phyloP scores from a whole-genome alignment of 306 rosid species.

The Dryas alaskensis region DNA sequence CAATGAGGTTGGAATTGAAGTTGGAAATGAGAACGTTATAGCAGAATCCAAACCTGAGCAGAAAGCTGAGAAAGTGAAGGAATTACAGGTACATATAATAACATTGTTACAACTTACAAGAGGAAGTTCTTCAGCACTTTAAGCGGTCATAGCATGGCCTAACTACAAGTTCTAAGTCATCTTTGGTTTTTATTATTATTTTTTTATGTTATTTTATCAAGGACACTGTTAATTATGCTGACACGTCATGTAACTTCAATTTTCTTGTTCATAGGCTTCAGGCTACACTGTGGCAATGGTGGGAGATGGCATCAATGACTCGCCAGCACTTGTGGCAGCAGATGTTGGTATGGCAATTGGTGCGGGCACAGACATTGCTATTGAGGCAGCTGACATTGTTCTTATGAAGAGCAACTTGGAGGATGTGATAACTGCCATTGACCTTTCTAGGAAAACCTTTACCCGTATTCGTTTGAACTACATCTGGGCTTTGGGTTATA shows the following conservation, averaged over 20 bases:
- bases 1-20: conserved; percentile 66
- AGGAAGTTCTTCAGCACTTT: neutral
- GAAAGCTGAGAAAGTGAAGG: conserved; percentile 59
- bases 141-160: no score
- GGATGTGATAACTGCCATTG: conserved; percentile 63
- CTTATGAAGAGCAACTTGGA: conserved; percentile 72
- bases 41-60: conserved; percentile 66
- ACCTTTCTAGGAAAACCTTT: conserved; percentile 63
- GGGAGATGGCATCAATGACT: conserved; percentile 76
- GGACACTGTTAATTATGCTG: neutral
- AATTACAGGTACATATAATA: conserved; percentile 48
- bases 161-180: no score
- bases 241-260: neutral
- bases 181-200: neutral
- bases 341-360: conserved; percentile 77
- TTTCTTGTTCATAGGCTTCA: conserved; percentile 27
- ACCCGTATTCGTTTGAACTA: conserved; percentile 53
- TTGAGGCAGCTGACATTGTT: conserved; percentile 77
- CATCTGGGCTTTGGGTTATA: conserved; percentile 65
- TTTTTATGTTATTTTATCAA: neutral
- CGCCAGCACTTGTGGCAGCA: conserved; percentile 77
- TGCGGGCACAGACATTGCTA: conserved; percentile 77
- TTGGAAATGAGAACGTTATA: conserved; percentile 49
- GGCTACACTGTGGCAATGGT: conserved; percentile 68
- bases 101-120: neutral